These are phyloP conservation scores for Penicillium robsamsonii DNA, from an alignment of 495 filamentous ascomycete genomes.

Conservation along the genomic window DNA sequence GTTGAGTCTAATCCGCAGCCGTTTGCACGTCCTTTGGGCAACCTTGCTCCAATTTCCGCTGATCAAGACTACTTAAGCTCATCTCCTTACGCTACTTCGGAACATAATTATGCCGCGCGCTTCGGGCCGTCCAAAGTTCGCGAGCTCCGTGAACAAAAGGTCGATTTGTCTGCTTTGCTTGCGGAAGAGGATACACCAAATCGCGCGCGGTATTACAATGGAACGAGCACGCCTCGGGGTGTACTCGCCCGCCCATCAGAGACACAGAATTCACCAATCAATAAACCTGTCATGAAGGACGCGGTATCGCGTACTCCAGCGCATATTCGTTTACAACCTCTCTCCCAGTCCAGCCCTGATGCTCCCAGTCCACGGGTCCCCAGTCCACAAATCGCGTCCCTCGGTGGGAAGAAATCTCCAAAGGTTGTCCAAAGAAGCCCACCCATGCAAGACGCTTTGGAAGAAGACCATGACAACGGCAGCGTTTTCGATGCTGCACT, in stretches of 20 bases:
- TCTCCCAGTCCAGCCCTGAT: conserved; percentile 32
- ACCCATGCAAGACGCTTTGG: conserved; percentile 7
- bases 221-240: conserved; percentile 36
- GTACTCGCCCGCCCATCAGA: conserved; percentile 19
- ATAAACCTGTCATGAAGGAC: conserved; percentile 15
- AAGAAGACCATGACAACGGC: conserved; percentile 19
- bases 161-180: conserved; percentile 38
- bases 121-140: conserved; percentile 38
- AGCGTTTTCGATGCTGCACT: conserved; percentile 18
- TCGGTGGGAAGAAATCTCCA: conserved; percentile 1
- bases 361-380: neutral
- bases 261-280: conserved; percentile 17
- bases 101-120: conserved; percentile 27
- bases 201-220: conserved; percentile 43
- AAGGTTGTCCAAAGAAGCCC: conserved; percentile 8
- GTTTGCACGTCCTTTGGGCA: conserved; percentile 17
- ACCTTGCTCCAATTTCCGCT: conserved; percentile 5
- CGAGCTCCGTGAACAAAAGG: conserved; percentile 39
- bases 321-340: conserved; percentile 26
- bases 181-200: conserved; percentile 41
- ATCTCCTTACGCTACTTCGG: conserved; percentile 36
- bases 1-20: neutral
- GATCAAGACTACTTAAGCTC: conserved; percentile 18
- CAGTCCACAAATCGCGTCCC: conserved; percentile 9
- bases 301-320: conserved; percentile 17